phyloP scores from a whole-genome alignment of 805 yeast genomes.

The Torulaspora franciscae region DNA sequence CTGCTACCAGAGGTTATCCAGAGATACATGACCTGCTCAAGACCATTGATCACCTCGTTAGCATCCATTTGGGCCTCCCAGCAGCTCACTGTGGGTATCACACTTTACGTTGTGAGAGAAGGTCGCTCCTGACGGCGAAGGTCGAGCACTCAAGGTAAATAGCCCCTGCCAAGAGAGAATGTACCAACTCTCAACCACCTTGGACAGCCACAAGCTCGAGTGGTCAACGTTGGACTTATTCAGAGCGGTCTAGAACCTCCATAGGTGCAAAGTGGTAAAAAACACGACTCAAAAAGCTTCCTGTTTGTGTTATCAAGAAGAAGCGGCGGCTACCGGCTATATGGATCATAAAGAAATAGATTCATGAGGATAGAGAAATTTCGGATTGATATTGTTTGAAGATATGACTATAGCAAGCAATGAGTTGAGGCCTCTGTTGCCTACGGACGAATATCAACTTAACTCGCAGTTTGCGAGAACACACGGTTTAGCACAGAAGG shows the following conservation, averaged over 20 bases:
- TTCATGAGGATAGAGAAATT: background rate
- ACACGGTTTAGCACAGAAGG: conserved; percentile 7
- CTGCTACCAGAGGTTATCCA: background rate
- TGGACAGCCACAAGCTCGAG: background rate
- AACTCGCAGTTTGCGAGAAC: conserved; percentile 13
- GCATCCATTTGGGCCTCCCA: background rate
- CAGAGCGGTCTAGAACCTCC: background rate
- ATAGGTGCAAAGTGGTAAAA: background rate
- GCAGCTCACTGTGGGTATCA: background rate
- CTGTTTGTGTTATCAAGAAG: background rate
- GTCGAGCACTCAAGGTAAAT: background rate
- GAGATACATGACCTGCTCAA: background rate
- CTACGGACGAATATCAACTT: conserved; percentile 28
- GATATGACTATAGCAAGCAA: conserved; percentile 11
- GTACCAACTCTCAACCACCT: background rate
- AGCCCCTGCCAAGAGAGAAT: background rate
- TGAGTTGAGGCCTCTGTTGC: conserved; percentile 28
- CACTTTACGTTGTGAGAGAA: background rate
- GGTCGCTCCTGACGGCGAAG: background rate
- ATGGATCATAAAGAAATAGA: background rate
- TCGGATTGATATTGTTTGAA: background rate
- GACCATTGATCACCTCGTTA: background rate
- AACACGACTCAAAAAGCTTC: background rate
- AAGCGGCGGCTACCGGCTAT: conserved; percentile 6
- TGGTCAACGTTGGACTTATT: background rate